These are phyloP conservation scores for Dactylonectria estremocensis DNA, from an alignment of 2,329 filamentous ascomycete species.

Conservation along the genomic window DNA sequence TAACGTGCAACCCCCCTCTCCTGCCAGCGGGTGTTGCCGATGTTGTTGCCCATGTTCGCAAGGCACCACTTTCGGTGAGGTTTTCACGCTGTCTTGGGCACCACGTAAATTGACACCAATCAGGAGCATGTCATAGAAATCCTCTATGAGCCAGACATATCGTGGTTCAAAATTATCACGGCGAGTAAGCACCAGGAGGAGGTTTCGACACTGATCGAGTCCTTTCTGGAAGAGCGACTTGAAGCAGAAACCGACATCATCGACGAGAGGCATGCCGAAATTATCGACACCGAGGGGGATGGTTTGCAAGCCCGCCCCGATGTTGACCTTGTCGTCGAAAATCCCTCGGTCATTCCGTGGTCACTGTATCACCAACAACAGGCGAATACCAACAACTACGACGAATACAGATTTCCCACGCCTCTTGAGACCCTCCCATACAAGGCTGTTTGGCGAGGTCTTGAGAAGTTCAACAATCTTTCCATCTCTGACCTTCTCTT, in stretches of 20 bases:
- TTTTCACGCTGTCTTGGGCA: not conserved
- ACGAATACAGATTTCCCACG: constrained; percentile 43
- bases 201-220: constrained; percentile 40
- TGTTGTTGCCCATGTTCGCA: constrained; percentile 38
- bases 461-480: constrained; percentile 32
- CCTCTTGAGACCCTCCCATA: constrained; percentile 31
- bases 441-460: constrained; percentile 48
- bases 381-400: constrained; percentile 27
- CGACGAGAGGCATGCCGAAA: constrained; percentile 20
- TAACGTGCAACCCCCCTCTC: constrained; percentile 55
- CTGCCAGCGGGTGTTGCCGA: constrained; percentile 48
- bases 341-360: constrained; percentile 46
- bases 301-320: constrained; percentile 30
- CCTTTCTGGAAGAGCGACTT: constrained; percentile 39
- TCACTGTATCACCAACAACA: constrained; percentile 23
- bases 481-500: constrained; percentile 35
- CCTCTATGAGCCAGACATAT: constrained; percentile 54
- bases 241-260: constrained; percentile 36
- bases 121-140: constrained; percentile 49
- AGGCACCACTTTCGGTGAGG: constrained; percentile 34
- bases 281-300: not conserved
- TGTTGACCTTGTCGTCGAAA: constrained; percentile 33
- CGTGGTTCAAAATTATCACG: constrained; percentile 55
- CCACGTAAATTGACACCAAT: not conserved
- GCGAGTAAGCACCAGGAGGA: constrained; percentile 11